Conservation (phyloP, 2,329 filamentous ascomycete genomes). For the Fusarium udum region DNA sequence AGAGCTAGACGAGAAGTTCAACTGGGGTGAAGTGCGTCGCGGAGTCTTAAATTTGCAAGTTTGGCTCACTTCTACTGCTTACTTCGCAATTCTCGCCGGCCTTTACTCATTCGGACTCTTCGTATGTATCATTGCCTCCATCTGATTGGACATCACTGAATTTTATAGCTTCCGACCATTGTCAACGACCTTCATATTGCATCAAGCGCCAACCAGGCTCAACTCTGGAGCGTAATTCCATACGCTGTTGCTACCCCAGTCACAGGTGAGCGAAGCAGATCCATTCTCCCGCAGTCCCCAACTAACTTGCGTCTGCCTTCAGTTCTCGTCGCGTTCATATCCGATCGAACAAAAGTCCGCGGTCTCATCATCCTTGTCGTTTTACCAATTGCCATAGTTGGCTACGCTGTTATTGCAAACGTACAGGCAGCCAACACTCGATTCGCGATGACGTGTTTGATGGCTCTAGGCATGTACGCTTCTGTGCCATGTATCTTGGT, state of each 20-base stretch:
- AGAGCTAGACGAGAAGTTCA: not conserved
- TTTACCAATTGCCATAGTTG: not conserved
- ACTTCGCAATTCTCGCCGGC: not conserved
- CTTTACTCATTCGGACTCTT: slow-evolving; percentile 5
- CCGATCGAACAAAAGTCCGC: not conserved
- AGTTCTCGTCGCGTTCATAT: slow-evolving; percentile 1
- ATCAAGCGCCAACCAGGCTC: not conserved
- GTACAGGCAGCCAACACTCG: slow-evolving; percentile 52
- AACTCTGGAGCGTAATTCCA: not conserved
- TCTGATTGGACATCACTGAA: accelerated
- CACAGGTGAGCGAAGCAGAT: not conserved
- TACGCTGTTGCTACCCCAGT: not conserved
- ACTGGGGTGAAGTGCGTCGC: not conserved
- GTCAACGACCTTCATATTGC: slow-evolving; percentile 2
- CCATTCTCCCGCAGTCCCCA: accelerated
- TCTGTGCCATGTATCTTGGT: slow-evolving; percentile 70
- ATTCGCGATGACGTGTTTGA: slow-evolving; percentile 74
- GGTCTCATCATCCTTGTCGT: not conserved
- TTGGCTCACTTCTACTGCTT: slow-evolving; percentile 1
- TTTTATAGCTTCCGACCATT: not conserved
- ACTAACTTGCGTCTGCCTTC: not conserved
- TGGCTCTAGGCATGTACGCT: slow-evolving; percentile 71
- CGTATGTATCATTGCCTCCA: not conserved
- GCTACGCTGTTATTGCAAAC: not conserved
- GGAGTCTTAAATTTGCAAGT: not conserved